Evolutionary conservation across 371 early-diverging fungal species (phyloP), one percentile per base, ranked within the genome.

Genomic region (Funneliformis caledonium): DNA sequence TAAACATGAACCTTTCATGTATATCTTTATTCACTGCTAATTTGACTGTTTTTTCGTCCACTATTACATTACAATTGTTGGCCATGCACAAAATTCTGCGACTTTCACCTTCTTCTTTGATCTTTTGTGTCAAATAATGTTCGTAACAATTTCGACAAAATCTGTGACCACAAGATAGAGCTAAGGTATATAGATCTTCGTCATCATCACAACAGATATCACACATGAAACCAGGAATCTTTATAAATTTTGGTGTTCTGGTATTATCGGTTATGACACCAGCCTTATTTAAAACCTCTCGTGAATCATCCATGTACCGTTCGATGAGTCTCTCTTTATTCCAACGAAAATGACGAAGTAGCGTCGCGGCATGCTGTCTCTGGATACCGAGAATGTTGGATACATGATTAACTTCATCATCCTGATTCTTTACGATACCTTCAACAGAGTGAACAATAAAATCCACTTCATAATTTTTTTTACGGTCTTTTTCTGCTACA

Each of bases 301-400:
- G 93, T 0, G 94, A 89, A 50, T 88, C 85, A 64, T 96, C 95
- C 93, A 96, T 94, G 84, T 95, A 96, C 59, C 89, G 86, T 83
- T 98, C 98, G 68, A 97, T 89, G 31, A 97, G 86, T 74, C 90
- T 86, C 83, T 99, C 98, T 85, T 96, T 96, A 86, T 97, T 96
- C 97, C 98, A 98, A 81, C 91, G 88, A 85, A 93, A 96, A 84
- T 90, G 86, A 64, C 95, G 91, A 62, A 97, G 88, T 78, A 97
- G 85, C 16, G 93, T 92, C 37, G 90, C 88, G 9, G 92, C 87
- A 82, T 93, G 91, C 37, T 91, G 86, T 19, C 81, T 82, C 0
- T 86, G 82, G 70, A 94, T 83, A 19, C 95, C 96, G 78, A 91
- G 84, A 50, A 95, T 88, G 14, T 86, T 88, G 8, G 90, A 78